Evolutionary conservation across 176 grass and related monocot genomes (phyloP), one percentile per base, ranked within the genome.

Genomic region (Phoenix roebelenii): DNA sequence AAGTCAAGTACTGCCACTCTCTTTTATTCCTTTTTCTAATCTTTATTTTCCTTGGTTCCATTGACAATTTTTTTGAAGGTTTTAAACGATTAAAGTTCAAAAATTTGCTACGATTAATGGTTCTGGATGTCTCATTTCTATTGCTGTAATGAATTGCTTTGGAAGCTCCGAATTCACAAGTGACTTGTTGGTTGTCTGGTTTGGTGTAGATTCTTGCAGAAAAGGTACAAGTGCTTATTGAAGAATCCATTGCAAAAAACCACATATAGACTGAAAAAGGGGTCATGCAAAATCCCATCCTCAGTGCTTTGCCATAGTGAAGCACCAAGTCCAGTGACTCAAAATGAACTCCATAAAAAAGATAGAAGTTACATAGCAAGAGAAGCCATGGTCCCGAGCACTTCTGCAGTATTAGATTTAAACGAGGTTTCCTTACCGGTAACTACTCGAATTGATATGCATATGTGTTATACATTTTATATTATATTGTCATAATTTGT

Each of bases 381-480:
- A 16, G 65, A 56, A 16, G 52, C 52, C 22, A 17, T 28, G 23
- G 32, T 22, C 10, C 51, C 51, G 3, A 48, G 26, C 0, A 39
- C 18, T 56, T 19, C 17, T 19, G 20, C 65, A 22, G 6, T 54
- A 10, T 23, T 68, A 55, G 65, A 68, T 28, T 23, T 68, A 52
- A 68, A 68, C 55, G 52, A 68, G 52, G 9, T 55, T 44, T 68
- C 65, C 1, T 22, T 39, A 5, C 65, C 52, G 52, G 65, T 68
- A 68, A 22, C 12, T n/a, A 16, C 15, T 25, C 15, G 62, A 26
- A 24, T 14, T 18, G 15, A 12, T 44, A 44, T 44, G 35, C 35
- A 14, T 44, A 44, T 44, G 10, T 44, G 1, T 14, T 12, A 44
- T 44, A 14, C 35, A 14, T 44, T 44, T 14, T 44, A 1, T 14